A percentile compares a stretch with the other conserved stretches of the same genome.
These are phyloP conservation scores for Cordyceps tenuipes DNA, from an alignment of 2,329 filamentous ascomycete species.

Conservation along the genomic window DNA sequence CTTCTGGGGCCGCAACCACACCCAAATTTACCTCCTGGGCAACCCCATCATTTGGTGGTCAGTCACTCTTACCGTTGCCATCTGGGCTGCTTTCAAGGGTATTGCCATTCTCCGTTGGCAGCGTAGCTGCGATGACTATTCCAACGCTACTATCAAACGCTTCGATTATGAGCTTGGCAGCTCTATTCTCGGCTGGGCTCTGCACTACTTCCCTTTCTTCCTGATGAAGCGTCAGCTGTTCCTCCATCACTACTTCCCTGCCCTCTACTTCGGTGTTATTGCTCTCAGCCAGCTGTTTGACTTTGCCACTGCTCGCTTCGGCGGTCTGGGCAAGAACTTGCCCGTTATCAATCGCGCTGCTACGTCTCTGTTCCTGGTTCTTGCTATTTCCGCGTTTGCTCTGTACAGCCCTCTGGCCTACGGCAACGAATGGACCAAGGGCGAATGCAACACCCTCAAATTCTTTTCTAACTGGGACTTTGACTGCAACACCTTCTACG, in stretches of 20 bases:
- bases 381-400: conserved; percentile 68
- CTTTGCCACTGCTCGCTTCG: conserved; percentile 68
- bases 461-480: conserved; percentile 89
- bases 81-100: conserved; percentile 80
- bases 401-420: conserved; percentile 88
- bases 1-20: conserved; percentile 93
- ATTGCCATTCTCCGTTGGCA: conserved; percentile 89
- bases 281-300: conserved; percentile 85
- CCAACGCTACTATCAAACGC: conserved; percentile 75
- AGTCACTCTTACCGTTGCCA: conserved; percentile 65
- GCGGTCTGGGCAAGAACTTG: conserved; percentile 57
- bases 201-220: conserved; percentile 99
- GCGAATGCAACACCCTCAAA: conserved; percentile 79
- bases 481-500: conserved; percentile 91
- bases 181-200: conserved; percentile 84
- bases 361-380: conserved; percentile 63
- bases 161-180: conserved; percentile 96
- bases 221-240: conserved; percentile 98
- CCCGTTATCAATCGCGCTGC: conserved; percentile 68
- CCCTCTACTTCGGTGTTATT: conserved; percentile 89
- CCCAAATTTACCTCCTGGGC: conserved; percentile 92
- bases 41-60: conserved; percentile 95
- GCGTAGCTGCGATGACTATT: conserved; percentile 82
- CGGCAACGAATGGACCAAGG: conserved; percentile 88
- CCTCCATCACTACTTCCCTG: conserved; percentile 96